Percentiles rank a stretch among this genome's conserved stretches.
Evolutionary conservation across 371 early-diverging fungal genomes (phyloP).

Genomic region (Rhizopus delemar): DNA sequence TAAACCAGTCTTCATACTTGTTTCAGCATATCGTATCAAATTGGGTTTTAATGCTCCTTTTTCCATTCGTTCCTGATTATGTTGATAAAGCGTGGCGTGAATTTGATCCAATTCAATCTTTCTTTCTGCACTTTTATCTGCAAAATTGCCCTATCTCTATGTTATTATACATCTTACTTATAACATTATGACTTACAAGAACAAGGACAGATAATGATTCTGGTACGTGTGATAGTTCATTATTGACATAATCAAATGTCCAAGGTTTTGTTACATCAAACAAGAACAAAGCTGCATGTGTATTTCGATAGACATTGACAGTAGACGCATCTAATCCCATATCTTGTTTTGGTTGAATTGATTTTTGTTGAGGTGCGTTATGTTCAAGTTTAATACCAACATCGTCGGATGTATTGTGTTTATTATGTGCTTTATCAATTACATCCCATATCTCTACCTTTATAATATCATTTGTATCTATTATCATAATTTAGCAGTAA

Average conservation of each 20-base stretch:
- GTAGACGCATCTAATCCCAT: constrained; percentile 65
- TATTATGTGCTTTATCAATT: constrained; percentile 60
- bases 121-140: constrained; percentile 44
- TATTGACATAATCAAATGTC: constrained; percentile 65
- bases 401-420: constrained; percentile 18
- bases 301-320: constrained; percentile 66
- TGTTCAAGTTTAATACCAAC: constrained; percentile 50
- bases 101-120: constrained; percentile 37
- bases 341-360: constrained; percentile 1
- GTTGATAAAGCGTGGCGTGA: constrained; percentile 46
- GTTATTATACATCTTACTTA: not conserved
- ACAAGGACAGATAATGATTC: constrained; percentile 57
- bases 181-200: constrained; percentile 38
- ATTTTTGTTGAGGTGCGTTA: constrained; percentile 9
- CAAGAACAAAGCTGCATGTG: constrained; percentile 58
- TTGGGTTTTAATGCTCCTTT: constrained; percentile 55
- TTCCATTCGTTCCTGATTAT: constrained; percentile 46
- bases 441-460: constrained; percentile 76
- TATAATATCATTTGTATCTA: constrained; percentile 62
- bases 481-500: not conserved
- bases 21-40: constrained; percentile 60
- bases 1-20: constrained; percentile 63
- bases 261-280: constrained; percentile 67
- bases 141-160: constrained; percentile 48
- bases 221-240: constrained; percentile 55